phyloP scores from a whole-genome alignment of 345 rosid genomes.

The Pistacia vera region DNA sequence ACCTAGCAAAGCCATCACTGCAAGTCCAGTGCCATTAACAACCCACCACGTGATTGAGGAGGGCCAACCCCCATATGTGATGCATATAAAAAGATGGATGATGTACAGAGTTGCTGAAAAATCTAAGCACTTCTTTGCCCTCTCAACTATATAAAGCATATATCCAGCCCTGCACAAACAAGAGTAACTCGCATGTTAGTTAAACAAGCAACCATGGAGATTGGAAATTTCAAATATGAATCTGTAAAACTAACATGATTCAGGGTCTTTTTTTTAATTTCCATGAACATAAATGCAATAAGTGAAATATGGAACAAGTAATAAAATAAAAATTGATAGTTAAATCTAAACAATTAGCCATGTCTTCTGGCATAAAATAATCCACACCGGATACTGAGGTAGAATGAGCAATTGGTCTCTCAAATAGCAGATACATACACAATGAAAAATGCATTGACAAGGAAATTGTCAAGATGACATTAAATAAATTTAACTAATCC shows the following conservation, averaged over 20 bases:
- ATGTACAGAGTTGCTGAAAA: conserved; percentile 86
- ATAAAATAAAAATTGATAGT: not conserved
- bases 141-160: conserved; percentile 85
- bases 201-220: not conserved
- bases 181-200: not conserved
- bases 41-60: conserved; percentile 95
- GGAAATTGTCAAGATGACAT: not conserved
- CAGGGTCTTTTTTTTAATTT: not conserved
- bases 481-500: not conserved
- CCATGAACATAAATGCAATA: not conserved
- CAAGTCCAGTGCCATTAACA: conserved; percentile 77
- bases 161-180: conserved; percentile 66
- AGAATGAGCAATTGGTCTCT: not conserved
- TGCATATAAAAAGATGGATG: conserved; percentile 79
- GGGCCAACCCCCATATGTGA: conserved; percentile 96
- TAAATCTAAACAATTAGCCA: not conserved
- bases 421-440: not conserved
- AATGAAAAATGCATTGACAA: not conserved
- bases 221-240: not conserved
- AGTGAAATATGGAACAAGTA: not conserved
- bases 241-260: not conserved
- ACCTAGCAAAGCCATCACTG: conserved; percentile 78
- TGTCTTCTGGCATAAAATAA: not conserved
- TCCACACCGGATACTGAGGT: not conserved
- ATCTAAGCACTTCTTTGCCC: conserved; percentile 90